Evolutionary conservation across 2,329 filamentous ascomycete species (phyloP).

Genomic region (Neofusicoccum sp.): DNA sequence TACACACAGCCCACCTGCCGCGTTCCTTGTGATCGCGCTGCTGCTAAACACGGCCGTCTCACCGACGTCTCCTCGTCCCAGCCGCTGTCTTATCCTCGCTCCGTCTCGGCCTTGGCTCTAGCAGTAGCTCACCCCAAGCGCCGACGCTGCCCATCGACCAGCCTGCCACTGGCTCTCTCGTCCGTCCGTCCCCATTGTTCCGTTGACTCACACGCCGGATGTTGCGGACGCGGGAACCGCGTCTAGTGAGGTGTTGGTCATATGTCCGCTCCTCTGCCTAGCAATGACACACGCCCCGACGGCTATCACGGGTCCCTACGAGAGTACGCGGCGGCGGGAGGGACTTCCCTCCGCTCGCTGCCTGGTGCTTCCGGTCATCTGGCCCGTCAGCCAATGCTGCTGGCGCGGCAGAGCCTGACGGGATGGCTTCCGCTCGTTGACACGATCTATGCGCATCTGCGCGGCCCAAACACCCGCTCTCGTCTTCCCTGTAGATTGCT

Average conservation of each 20-base stretch:
- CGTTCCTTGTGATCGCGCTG: background rate
- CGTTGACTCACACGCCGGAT: background rate
- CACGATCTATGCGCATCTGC: no score
- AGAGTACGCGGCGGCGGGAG: background rate
- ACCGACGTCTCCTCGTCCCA: background rate
- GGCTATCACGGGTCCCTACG: background rate
- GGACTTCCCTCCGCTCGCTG: background rate
- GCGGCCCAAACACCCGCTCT: background rate
- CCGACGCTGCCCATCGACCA: background rate
- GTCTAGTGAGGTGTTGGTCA: background rate
- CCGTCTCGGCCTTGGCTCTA: background rate
- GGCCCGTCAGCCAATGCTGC: background rate
- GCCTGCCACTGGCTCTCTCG: background rate
- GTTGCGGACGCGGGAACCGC: background rate
- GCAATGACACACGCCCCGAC: background rate
- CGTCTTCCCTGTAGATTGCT: background rate
- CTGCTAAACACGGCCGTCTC: background rate
- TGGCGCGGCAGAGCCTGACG: slow-evolving; percentile 1
- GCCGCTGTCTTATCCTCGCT: background rate
- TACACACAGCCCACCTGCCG: background rate
- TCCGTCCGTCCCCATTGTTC: background rate
- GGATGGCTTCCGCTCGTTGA: background rate
- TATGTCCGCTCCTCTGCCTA: background rate
- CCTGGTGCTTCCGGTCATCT: background rate
- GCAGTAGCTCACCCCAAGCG: background rate